Percentiles rank a stretch among this genome's conserved stretches.
These are phyloP conservation scores for Phytopythium ostracodes DNA, from an alignment of 352 stramenopile species.

Conservation along the genomic window DNA sequence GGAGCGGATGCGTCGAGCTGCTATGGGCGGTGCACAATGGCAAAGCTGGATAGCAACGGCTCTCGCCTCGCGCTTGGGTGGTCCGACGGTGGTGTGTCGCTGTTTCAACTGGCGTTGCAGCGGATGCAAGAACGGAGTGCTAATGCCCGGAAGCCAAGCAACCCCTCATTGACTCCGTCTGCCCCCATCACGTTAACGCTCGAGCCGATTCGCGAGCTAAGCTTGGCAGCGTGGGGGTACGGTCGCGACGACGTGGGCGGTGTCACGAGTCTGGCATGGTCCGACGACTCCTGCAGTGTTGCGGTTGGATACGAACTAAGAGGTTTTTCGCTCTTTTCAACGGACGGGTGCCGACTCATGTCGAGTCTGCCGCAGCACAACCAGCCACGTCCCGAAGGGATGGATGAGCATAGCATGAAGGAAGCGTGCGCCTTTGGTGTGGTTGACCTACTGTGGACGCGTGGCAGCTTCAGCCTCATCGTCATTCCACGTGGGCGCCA, in stretches of 20 bases:
- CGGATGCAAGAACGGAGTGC: background rate
- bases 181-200: slow-evolving; percentile 27
- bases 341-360: slow-evolving; percentile 78
- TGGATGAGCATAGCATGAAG: slow-evolving; percentile 25
- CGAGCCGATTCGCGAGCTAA: slow-evolving; percentile 57
- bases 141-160: background rate
- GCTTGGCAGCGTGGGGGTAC: slow-evolving; percentile 65
- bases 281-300: slow-evolving; percentile 49
- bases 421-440: slow-evolving; percentile 65
- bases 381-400: slow-evolving; percentile 33
- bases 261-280: slow-evolving; percentile 68
- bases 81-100: slow-evolving; percentile 63
- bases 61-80: slow-evolving; percentile 61
- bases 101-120: slow-evolving; percentile 52
- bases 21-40: slow-evolving; percentile 43
- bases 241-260: slow-evolving; percentile 39
- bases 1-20: slow-evolving; percentile 17
- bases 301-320: slow-evolving; percentile 67
- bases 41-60: slow-evolving; percentile 41
- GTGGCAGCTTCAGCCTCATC: slow-evolving; percentile 54
- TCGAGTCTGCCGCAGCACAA: slow-evolving; percentile 79
- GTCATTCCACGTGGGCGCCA: slow-evolving; percentile 52
- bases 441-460: slow-evolving; percentile 51
- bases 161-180: background rate
- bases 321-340: slow-evolving; percentile 76